Evolutionary conservation across 2,329 filamentous ascomycete genomes (phyloP), one percentile per base, ranked within the genome.

Genomic region (Beauveria sp.): DNA sequence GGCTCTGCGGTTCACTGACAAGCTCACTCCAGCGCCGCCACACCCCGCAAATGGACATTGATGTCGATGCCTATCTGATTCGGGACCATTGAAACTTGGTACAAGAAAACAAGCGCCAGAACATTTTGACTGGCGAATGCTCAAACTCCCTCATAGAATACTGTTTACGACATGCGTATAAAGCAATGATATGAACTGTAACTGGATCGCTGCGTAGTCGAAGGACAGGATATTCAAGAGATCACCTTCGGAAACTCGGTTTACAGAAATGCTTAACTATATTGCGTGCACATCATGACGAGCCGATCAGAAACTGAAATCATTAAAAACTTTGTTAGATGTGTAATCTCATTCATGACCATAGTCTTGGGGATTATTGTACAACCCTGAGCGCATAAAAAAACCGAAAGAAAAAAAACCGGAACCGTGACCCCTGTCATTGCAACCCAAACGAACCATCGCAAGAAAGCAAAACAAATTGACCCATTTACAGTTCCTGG

Each of bases 371-470:
- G 80, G 81, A 82, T 84, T 87, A 87, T 85, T 87, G 84, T 88
- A 88, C 85, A 88, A 84, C 83, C 84, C 81, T 76, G 79, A 82
- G 79, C 79, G 73, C 69, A 71, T 69, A 71, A 80, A 79, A 76
- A 34, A 37, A 10, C 30, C 12, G 76, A 80, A 84, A 83, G 4
- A 72, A 73, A 70, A 85, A 83, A 86, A 85, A 84, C 87, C 85
- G 85, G 83, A 84, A 87, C 88, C 86, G 83, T 87, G 82, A 89
- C 85, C 85, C 84, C 83, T 89, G 89, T 89, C 86, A 88, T 91
- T 86, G 85, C 88, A 86, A 85, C 84, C 87, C 80, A 84, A 83
- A 80, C 79, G 82, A 81, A 83, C 78, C 81, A 79, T 79, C 71
- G 71, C 71, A 76, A 80, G 79, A 80, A 77, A 80, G 78, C 76